Conservation (phyloP, 306 rosid species). For the Glycyrrhiza uralensis region DNA sequence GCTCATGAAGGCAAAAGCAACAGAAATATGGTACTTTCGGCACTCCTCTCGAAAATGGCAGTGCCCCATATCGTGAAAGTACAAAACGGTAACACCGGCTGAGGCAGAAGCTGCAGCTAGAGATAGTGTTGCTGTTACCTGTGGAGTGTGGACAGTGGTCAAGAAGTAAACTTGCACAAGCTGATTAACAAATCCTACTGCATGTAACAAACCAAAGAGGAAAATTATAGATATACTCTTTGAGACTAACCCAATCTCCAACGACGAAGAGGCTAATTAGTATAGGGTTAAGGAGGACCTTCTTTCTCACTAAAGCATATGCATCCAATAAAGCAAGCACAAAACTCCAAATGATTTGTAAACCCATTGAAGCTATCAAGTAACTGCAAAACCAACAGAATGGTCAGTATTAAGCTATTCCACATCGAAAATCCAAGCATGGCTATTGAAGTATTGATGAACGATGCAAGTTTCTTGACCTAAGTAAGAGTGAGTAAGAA, state of each 20-base stretch:
- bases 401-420: neutral
- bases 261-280: constrained; percentile 74
- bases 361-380: constrained; percentile 83
- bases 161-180: neutral
- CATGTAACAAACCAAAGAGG: neutral
- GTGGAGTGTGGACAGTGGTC: neutral
- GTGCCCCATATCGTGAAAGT: constrained; percentile 56
- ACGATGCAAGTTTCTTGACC: neutral
- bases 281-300: constrained; percentile 58
- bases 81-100: constrained; percentile 66
- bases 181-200: neutral
- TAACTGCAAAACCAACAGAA: constrained; percentile 50
- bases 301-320: constrained; percentile 64
- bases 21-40: constrained; percentile 71
- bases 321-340: constrained; percentile 66
- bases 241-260: constrained; percentile 88
- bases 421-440: neutral
- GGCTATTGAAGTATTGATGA: neutral
- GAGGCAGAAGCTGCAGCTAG: constrained; percentile 91
- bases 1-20: constrained; percentile 70
- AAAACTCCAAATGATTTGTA: constrained; percentile 79
- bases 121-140: constrained; percentile 77
- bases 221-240: neutral
- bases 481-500: no score
- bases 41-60: constrained; percentile 63